Evolutionary conservation across 441 rosid species (phyloP).

Genomic region (Euphorbia corollata): DNA sequence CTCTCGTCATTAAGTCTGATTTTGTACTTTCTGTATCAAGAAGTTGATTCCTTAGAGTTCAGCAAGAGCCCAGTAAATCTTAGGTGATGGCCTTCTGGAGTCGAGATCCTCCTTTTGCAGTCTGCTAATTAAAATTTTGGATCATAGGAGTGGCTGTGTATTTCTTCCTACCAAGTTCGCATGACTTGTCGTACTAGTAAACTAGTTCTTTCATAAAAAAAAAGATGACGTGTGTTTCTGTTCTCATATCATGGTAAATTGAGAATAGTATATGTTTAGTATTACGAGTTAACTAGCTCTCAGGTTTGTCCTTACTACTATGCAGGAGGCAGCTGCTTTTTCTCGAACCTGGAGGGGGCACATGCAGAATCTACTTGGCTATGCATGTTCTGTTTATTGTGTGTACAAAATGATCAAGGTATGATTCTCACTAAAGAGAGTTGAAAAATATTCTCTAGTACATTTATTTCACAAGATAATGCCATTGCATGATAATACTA

Average conservation of each 20-base stretch:
- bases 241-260: constrained; percentile 2
- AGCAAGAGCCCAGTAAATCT: neutral
- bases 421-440: constrained; percentile 15
- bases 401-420: constrained; percentile 99
- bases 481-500: constrained; percentile 2
- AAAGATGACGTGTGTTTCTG: neutral
- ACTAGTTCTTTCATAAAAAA: neutral
- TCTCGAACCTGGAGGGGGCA: constrained; percentile 99
- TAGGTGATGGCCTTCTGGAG: neutral
- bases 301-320: constrained; percentile 16
- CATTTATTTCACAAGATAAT: constrained; percentile 11
- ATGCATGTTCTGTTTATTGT: constrained; percentile 89
- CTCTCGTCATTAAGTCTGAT: neutral
- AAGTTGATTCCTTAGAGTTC: neutral
- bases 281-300: constrained; percentile 2
- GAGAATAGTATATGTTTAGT: neutral
- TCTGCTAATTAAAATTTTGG: neutral
- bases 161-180: too few species aligned
- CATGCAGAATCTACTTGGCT: constrained; percentile 96
- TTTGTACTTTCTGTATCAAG: neutral
- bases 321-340: constrained; percentile 96
- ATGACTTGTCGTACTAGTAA: neutral
- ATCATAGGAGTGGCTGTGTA: neutral
- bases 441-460: constrained; percentile 9
- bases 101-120: neutral